Evolutionary conservation across 2,329 filamentous ascomycete species (phyloP).

Genomic region (Pyrenophora teres): DNA sequence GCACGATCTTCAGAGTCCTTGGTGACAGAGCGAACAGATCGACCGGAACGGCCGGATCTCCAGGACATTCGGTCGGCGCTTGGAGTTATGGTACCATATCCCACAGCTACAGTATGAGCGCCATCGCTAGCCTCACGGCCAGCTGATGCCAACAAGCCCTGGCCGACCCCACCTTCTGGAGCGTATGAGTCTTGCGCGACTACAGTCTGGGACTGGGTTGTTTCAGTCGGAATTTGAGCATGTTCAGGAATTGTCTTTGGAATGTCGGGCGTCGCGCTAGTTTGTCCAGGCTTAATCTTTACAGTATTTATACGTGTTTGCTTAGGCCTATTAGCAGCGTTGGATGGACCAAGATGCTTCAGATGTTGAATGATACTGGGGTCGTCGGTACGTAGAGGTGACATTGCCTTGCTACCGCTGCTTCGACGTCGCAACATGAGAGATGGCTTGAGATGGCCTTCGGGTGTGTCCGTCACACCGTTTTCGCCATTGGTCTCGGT

Average conservation of each 20-base stretch:
- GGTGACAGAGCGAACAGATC: conserved; percentile 9
- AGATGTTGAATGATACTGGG: conserved; percentile 64
- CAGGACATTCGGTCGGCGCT: conserved; percentile 36
- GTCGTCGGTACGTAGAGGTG: conserved; percentile 56
- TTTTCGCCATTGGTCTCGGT: conserved; percentile 27
- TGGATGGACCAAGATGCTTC: conserved; percentile 67
- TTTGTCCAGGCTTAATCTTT: conserved; percentile 66
- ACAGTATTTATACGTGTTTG: conserved; percentile 65
- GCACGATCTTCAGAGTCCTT: conserved; percentile 23
- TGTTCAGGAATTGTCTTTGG: conserved; percentile 51
- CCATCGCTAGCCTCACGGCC: conserved; percentile 67
- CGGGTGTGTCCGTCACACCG: conserved; percentile 27
- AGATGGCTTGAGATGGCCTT: conserved; percentile 41
- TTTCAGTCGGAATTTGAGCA: conserved; percentile 31
- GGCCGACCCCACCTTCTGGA: conserved; percentile 59
- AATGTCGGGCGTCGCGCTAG: conserved; percentile 64
- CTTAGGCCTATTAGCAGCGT: conserved; percentile 64
- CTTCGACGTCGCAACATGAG: conserved; percentile 54
- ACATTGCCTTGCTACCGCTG: conserved; percentile 46
- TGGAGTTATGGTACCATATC: conserved; percentile 51
- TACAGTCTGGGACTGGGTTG: conserved; percentile 4
- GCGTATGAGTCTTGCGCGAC: conserved; percentile 39
- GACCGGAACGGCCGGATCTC: conserved; percentile 28
- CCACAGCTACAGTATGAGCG: conserved; percentile 61
- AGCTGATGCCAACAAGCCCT: conserved; percentile 59